Percentiles rank a stretch among this genome's conserved stretches.
Evolutionary conservation across 2,329 filamentous ascomycete genomes (phyloP).

Genomic region (Bertia moriformis): DNA sequence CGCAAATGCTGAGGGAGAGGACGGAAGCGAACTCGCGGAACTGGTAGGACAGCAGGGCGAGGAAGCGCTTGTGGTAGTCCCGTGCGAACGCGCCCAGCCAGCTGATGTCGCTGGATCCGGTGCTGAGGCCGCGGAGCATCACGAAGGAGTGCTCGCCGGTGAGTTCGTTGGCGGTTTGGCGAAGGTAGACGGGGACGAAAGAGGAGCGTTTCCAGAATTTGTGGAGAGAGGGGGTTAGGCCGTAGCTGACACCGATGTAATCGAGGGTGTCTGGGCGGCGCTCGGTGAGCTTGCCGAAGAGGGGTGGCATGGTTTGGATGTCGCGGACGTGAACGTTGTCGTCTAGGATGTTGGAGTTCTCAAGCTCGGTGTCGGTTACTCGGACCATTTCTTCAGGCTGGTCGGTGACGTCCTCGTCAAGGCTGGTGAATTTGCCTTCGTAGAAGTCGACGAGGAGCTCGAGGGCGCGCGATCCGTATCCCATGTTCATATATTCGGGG

Average conservation of each 20-base stretch:
- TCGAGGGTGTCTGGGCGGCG: conserved; percentile 68
- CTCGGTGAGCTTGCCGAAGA: conserved; percentile 80
- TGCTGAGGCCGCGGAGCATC: conserved; percentile 73
- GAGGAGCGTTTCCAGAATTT: conserved; percentile 89
- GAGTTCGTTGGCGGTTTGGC: conserved; percentile 89
- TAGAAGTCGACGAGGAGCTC: conserved; percentile 84
- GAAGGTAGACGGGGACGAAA: conserved; percentile 81
- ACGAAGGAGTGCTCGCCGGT: conserved; percentile 97
- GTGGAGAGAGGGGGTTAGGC: conserved; percentile 72
- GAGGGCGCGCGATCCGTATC: conserved; percentile 80
- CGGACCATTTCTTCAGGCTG: conserved; percentile 56
- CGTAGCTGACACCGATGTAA: conserved; percentile 91
- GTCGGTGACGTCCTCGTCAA: conserved; percentile 56
- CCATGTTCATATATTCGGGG: conserved; percentile 82
- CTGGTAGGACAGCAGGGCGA: conserved; percentile 78
- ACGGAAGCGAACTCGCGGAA: conserved; percentile 71
- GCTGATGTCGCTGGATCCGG: conserved; percentile 45
- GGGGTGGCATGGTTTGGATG: conserved; percentile 77
- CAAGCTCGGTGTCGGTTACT: conserved; percentile 70
- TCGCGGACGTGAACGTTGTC: conserved; percentile 85
- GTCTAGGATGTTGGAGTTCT: conserved; percentile 60
- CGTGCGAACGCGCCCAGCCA: conserved; percentile 86
- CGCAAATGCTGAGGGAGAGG: conserved; percentile 73
- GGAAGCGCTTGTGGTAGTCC: conserved; percentile 90
- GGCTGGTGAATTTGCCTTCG: conserved; percentile 74